Percentiles rank a stretch among this genome's conserved stretches.
phyloP scores from a whole-genome alignment of 495 filamentous ascomycete species.

The Talaromyces nanjingensis region DNA sequence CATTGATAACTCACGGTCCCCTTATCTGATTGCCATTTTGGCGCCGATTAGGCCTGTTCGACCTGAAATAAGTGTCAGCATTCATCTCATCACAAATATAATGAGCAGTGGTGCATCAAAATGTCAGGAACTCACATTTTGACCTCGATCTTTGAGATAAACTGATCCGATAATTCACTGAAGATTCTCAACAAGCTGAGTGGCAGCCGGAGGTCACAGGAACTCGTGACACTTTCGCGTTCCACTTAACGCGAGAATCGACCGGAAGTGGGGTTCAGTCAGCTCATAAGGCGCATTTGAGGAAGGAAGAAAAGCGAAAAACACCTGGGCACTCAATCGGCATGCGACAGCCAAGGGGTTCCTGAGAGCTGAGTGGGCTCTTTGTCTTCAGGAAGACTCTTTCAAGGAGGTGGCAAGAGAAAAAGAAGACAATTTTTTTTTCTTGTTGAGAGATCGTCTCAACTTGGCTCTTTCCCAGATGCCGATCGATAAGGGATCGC shows the following conservation, averaged over 20 bases:
- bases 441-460: not conserved
- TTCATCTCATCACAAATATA: not conserved
- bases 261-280: not conserved
- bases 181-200: not conserved
- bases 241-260: conserved; percentile 38
- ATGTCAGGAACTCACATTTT: not conserved
- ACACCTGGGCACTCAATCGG: not conserved
- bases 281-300: not conserved
- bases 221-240: conserved; percentile 40
- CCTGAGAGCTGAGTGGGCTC: not conserved
- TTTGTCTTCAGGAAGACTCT: not conserved
- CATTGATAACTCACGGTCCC: conserved; percentile 46
- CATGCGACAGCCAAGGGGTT: not conserved
- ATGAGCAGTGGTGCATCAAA: not conserved
- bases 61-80: conserved; percentile 1
- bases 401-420: conserved; percentile 3
- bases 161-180: not conserved
- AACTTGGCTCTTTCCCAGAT: not conserved
- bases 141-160: not conserved
- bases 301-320: not conserved
- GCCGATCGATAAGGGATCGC: not conserved
- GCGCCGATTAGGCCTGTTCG: conserved; percentile 32
- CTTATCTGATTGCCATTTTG: conserved; percentile 47
- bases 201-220: conserved; percentile 25
- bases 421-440: not conserved